Base-by-base conservation (phyloP, 176 grass and related monocot genomes). In the Dactylis glomerata region DNA sequence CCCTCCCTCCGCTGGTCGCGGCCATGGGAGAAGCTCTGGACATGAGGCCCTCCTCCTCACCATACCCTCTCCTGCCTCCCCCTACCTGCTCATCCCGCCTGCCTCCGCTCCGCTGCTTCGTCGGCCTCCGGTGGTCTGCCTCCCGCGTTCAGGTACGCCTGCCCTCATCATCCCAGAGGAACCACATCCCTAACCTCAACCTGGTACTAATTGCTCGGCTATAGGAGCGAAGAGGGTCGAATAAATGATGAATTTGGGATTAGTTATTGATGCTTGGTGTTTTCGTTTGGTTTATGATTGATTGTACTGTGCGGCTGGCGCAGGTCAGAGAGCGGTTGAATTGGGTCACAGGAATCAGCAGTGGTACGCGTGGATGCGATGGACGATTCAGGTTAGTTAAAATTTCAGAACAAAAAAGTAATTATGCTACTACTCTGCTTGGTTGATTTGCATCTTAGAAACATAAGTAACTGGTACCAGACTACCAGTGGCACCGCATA, bases 111-210 rank as follows among this genome's bases (percentile, higher is more conserved):
- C 59, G 27, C 81, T 68, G 22, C 45, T 87, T 92, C 52, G 30
- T 82, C 63, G 79, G 83, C 45, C 87, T 90, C 64, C 84, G 69
- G 30, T 90, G 80, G 38, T 78, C 81, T 30, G 34, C 61, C 31
- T 24, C 68, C 3, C 59, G 68, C 61, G n/a, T 68, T 10, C 69
- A 87, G 85, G 89, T 68, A 80, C 0, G 20, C 49, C 11, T 32
- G 1, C 10, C 26, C 5, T 8, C 37, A 22, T 38, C 71, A 30
- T 42, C 67, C 69, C 11, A 62, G 34, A 24, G 52, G 38, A 63
- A 20, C 50, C 26, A 6, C 58, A 4, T 16, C n/a, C 50, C 75
- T 26, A 36, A 40, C 55, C 28, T 57, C 51, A 59, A 6, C 15
- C 55, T 46, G 40, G 2, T 23, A 51, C 23, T 49, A 32, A 33